Evolutionary conservation across 1,284 basidiomycete species (phyloP), one percentile per base, ranked within the genome.

Genomic region (Moniliella sp.): DNA sequence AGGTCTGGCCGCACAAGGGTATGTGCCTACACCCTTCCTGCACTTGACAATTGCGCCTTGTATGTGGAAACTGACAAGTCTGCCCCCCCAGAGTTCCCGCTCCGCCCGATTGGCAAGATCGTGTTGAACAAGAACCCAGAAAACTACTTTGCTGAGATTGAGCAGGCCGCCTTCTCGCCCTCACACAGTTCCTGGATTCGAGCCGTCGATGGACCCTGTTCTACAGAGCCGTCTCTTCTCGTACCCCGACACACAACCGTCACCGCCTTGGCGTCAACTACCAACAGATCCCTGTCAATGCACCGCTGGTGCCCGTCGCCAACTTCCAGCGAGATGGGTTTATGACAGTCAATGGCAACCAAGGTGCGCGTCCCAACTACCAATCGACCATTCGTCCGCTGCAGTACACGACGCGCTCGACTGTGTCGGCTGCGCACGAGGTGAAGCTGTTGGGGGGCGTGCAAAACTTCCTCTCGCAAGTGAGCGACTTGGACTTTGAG

Each of bases 171-270:
- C 9, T 47, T 48, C 37, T 43, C 38, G 39, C 45, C 46, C 27
- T 36, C 46, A 4, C 44, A 50, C 27, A 18, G 35, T 48, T 2
- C 46, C 45, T 3, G 51, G 52, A 29, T 27, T 52, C 11, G 49
- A 47, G 25, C 45, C 50, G 3, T 42, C 39, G 5, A 43, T 45
- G 28, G 54, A 57, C 30, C 51, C 52, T 4, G 46, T 55, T 2
- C 39, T 57, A 4, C 54, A 57, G 36, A 40, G 37, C 8, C 40
- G 53, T 11, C 36, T 57, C 2, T 55, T 55, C 38, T 46, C 45
- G n/a, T 57, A 57, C 40, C 79, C 82, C 3, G 84, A 91, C 61
- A 80, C 84, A 4, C 83, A 88, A 63, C n/a, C 28, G 43, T 4
- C 34, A 41, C 27, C 33, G 35, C 83, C 91, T 57, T 27, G 53